Evolutionary conservation across 2,329 filamentous ascomycete genomes (phyloP).

Genomic region (Cordyceps tenuipes): DNA sequence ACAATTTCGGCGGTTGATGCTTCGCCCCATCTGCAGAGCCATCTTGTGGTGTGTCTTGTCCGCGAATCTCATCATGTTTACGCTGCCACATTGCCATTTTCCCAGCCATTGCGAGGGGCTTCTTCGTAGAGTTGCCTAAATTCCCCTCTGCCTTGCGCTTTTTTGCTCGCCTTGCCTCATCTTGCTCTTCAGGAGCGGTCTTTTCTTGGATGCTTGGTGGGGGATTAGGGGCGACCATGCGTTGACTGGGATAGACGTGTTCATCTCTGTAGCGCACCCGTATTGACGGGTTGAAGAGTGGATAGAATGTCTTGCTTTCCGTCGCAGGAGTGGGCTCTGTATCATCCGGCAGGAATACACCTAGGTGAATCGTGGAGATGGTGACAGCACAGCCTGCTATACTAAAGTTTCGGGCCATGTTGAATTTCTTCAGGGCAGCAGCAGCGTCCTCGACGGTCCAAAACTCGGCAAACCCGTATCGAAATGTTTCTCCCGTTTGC

Average conservation of each 20-base stretch:
- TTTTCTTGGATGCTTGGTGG: conserved; percentile 19
- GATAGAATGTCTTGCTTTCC: conserved; percentile 59
- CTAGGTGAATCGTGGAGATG: conserved; percentile 71
- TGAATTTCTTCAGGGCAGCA: conserved; percentile 63
- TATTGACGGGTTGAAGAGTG: conserved; percentile 58
- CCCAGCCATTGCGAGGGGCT: conserved; percentile 31
- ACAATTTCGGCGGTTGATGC: conserved; percentile 3
- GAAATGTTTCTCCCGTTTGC: conserved; percentile 62
- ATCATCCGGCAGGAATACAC: conserved; percentile 70
- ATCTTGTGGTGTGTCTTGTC: neutral
- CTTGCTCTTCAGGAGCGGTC: conserved; percentile 15
- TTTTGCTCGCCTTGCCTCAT: conserved; percentile 35
- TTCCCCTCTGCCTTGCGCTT: conserved; percentile 44
- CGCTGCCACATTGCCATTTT: conserved; percentile 38
- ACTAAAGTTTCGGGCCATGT: conserved; percentile 65
- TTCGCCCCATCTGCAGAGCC: neutral
- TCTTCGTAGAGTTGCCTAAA: conserved; percentile 27
- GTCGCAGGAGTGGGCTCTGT: conserved; percentile 46
- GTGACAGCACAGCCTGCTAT: conserved; percentile 66
- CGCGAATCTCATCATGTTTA: conserved; percentile 34
- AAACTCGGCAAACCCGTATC: conserved; percentile 81
- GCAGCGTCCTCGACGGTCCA: conserved; percentile 67
- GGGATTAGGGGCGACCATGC: conserved; percentile 47
- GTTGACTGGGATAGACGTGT: conserved; percentile 60
- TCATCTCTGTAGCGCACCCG: conserved; percentile 71